Conservation (phyloP, 2,329 filamentous ascomycete genomes). For the Trichoderma oligosporum region DNA sequence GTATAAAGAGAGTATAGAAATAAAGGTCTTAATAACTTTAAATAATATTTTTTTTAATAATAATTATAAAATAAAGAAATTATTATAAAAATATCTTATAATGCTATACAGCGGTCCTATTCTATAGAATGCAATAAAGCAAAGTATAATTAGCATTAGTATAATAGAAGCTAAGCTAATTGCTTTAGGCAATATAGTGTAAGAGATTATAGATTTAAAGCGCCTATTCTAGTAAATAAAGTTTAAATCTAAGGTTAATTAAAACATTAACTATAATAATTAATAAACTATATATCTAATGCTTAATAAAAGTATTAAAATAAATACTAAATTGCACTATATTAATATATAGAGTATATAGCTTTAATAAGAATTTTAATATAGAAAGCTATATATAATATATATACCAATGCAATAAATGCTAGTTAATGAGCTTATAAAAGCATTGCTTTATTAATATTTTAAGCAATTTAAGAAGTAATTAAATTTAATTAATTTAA, state of each 20-base stretch:
- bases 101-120: neutral
- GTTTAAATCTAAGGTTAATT: neutral
- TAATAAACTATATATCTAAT: neutral
- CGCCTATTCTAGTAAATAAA: neutral
- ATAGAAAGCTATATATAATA: neutral
- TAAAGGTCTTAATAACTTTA: neutral
- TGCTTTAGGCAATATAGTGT: neutral
- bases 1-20: neutral
- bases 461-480: neutral
- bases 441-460: neutral
- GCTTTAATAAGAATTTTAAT: neutral
- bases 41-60: neutral
- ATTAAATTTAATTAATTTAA: neutral
- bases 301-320: neutral
- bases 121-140: neutral
- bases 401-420: neutral
- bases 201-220: neutral
- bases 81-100: neutral
- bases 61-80: neutral
- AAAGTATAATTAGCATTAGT: neutral
- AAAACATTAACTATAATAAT: neutral
- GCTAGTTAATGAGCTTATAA: neutral
- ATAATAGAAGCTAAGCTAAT: neutral
- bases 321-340: neutral
- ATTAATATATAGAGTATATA: slow-evolving; percentile 1